Conservation (phyloP, 352 stramenopile genomes). For the Aphanomyces invadans region DNA sequence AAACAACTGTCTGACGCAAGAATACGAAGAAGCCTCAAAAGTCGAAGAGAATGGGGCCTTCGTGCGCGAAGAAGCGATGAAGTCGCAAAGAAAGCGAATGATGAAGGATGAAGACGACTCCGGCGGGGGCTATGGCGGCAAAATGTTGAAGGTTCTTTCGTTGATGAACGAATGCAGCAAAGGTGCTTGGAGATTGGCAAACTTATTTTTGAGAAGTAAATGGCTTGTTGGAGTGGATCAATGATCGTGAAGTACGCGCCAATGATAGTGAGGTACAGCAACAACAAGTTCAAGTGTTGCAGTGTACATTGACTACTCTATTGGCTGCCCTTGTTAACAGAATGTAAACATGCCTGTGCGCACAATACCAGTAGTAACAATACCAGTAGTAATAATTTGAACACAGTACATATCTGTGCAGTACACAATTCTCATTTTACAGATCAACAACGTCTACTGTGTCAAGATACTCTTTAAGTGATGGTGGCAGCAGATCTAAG, state of each 20-base stretch:
- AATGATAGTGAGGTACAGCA: background rate
- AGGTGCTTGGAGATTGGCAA: background rate
- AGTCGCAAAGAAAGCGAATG: background rate
- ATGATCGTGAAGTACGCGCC: background rate
- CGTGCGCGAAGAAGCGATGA: background rate
- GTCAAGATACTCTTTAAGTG: slow-evolving; percentile 7
- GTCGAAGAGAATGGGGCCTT: background rate
- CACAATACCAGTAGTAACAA: background rate
- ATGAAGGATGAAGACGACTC: background rate
- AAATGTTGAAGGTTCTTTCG: background rate
- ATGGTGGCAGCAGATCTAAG: background rate
- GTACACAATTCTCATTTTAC: background rate
- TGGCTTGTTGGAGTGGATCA: background rate
- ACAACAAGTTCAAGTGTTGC: background rate
- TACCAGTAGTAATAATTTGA: background rate
- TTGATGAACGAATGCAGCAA: background rate
- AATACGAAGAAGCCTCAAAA: background rate
- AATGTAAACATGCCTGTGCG: background rate
- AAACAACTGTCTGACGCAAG: background rate
- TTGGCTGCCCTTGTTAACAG: background rate
- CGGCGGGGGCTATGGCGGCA: background rate
- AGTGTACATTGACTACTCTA: background rate
- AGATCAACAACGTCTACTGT: background rate
- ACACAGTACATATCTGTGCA: too few species aligned
- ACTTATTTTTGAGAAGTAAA: background rate